Percentiles rank a stretch among this genome's conserved stretches.
Evolutionary conservation across 305 asterid species (phyloP).

Genomic region (Ajuga reptans): DNA sequence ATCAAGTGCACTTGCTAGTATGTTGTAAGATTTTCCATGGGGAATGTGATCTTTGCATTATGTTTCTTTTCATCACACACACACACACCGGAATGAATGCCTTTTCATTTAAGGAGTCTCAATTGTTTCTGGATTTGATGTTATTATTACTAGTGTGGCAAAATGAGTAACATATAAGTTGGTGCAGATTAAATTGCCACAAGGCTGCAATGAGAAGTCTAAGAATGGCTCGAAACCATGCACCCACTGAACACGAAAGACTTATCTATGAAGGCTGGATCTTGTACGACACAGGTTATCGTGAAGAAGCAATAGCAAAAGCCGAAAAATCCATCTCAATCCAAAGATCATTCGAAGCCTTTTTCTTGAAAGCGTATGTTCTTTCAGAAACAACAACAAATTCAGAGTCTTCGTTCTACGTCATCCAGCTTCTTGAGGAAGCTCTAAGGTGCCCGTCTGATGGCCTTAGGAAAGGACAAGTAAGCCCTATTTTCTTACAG

Average conservation of each 20-base stretch:
- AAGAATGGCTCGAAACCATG: constrained; percentile 77
- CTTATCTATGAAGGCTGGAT: constrained; percentile 92
- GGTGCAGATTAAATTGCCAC: constrained; percentile 69
- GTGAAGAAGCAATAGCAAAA: constrained; percentile 72
- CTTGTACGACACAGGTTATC: constrained; percentile 75
- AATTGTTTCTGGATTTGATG: neutral
- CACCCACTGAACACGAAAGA: constrained; percentile 56
- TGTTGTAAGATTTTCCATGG: neutral
- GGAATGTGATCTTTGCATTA: neutral
- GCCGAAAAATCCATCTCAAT: constrained; percentile 71
- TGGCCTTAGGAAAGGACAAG: constrained; percentile 95
- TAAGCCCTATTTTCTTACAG: constrained; percentile 22
- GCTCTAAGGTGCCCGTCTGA: constrained; percentile 93
- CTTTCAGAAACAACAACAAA: constrained; percentile 59
- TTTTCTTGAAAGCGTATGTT: constrained; percentile 71
- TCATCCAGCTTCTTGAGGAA: constrained; percentile 72
- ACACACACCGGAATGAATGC: neutral
- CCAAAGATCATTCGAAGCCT: constrained; percentile 87
- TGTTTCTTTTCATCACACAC: neutral
- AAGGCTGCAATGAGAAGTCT: constrained; percentile 90
- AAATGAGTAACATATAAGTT: constrained; percentile 9
- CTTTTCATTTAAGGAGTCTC: constrained; percentile 15
- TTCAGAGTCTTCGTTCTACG: constrained; percentile 55
- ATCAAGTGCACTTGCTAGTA: constrained; percentile 3
- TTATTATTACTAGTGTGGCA: neutral